These are phyloP conservation scores for Pyrus communis DNA, from an alignment of 306 rosid genomes.

Conservation along the genomic window DNA sequence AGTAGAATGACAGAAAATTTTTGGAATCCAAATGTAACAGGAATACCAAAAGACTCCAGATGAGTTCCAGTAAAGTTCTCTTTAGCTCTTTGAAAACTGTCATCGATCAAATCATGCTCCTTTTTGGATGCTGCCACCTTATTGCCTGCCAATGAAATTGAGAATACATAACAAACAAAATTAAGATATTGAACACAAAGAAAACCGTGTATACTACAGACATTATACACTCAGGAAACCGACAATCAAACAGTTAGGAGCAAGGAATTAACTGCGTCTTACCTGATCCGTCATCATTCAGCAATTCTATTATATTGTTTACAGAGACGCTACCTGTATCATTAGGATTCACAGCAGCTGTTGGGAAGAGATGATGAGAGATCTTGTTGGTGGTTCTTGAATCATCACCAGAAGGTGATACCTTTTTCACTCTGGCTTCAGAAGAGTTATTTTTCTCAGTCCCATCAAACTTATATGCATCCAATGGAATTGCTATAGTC, in stretches of 20 bases:
- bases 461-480: slow-evolving; percentile 17
- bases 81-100: slow-evolving; percentile 6
- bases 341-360: slow-evolving; percentile 6
- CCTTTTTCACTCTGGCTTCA: slow-evolving; percentile 6
- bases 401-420: slow-evolving; percentile 1
- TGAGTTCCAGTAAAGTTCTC: background rate
- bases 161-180: background rate
- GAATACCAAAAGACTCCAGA: slow-evolving; percentile 3
- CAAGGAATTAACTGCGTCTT: slow-evolving; percentile 14
- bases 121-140: background rate
- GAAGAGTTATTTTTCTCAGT: slow-evolving; percentile 14
- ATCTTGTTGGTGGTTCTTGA: slow-evolving; percentile 3
- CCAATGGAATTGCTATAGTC: slow-evolving; percentile 14
- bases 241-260: background rate
- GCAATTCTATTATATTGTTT: slow-evolving; percentile 11
- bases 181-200: slow-evolving; percentile 6
- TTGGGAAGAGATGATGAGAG: slow-evolving; percentile 5
- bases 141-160: slow-evolving; percentile 28
- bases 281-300: slow-evolving; percentile 27
- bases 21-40: background rate
- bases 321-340: slow-evolving; percentile 10
- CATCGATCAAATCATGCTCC: slow-evolving; percentile 3
- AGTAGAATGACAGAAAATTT: background rate
- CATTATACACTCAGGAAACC: background rate
- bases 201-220: background rate